phyloP scores from a whole-genome alignment of 768 basidiomycete genomes.

The Pleurotus djamor region DNA sequence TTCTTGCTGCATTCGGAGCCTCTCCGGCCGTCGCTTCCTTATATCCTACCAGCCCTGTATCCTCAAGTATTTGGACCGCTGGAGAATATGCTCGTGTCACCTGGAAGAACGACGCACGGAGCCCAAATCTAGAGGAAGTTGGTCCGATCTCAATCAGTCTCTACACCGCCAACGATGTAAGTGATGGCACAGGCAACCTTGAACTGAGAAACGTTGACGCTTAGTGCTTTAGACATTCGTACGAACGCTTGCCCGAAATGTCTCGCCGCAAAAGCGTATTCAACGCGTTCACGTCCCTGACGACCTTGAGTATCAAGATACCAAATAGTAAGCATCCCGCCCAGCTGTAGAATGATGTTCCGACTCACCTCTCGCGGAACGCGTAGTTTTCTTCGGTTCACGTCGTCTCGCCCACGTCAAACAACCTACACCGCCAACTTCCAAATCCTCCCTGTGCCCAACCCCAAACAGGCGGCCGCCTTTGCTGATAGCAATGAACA shows the following conservation, averaged over 20 bases:
- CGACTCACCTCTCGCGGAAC: neutral
- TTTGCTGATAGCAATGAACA: neutral
- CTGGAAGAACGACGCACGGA: constrained; percentile 48
- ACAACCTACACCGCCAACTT: constrained; percentile 55
- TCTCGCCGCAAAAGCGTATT: constrained; percentile 30
- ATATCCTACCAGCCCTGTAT: neutral
- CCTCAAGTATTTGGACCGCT: neutral
- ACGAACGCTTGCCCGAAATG: constrained; percentile 36
- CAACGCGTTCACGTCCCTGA: constrained; percentile 30
- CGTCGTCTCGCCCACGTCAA: constrained; percentile 20
- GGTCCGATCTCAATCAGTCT: constrained; percentile 44
- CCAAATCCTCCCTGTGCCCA: constrained; percentile 2
- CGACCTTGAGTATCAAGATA: constrained; percentile 18
- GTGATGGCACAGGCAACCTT: constrained; percentile 10
- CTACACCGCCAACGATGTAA: constrained; percentile 40
- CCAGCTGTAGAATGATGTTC: neutral
- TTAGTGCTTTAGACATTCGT: neutral
- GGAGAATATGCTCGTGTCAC: constrained; percentile 19
- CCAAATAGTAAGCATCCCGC: constrained; percentile 24
- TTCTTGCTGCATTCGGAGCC: neutral
- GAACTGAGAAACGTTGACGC: neutral
- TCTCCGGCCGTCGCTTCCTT: neutral
- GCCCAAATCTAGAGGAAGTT: constrained; percentile 40
- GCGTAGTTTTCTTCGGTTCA: constrained; percentile 33
- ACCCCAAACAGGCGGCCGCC: neutral